Conservation (phyloP, 768 basidiomycete species). For the Dendrothele bispora region DNA sequence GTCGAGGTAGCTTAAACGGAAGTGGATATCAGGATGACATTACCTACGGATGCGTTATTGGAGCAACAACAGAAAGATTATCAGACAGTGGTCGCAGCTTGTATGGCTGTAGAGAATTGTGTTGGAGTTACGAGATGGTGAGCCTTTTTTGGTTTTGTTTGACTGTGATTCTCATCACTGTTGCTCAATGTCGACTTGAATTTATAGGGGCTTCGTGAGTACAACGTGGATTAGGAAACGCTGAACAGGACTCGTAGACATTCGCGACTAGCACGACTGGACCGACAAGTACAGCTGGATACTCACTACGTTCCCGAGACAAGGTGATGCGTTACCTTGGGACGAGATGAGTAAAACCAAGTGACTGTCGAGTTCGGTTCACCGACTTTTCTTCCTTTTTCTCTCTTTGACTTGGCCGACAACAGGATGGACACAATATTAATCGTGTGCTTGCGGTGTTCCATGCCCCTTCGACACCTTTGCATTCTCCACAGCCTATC, state of each 20-base stretch:
- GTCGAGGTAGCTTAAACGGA: constrained; percentile 71
- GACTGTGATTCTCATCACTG: neutral
- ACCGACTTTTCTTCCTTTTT: too few species aligned
- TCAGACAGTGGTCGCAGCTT: constrained; percentile 53
- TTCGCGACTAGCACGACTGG: constrained; percentile 37
- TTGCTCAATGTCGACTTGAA: constrained; percentile 3
- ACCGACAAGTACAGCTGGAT: constrained; percentile 47
- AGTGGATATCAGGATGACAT: constrained; percentile 61
- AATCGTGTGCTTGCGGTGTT: too few species aligned
- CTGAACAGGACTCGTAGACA: constrained; percentile 36
- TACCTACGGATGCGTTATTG: constrained; percentile 50
- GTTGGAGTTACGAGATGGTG: constrained; percentile 31
- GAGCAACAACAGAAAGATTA: constrained; percentile 61
- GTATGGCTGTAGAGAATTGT: constrained; percentile 42
- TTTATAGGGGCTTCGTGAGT: constrained; percentile 7
- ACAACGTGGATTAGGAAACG: constrained; percentile 3
- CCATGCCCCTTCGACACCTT: too few species aligned
- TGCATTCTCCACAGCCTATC: too few species aligned
- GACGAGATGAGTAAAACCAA: constrained; percentile 35
- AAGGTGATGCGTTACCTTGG: constrained; percentile 43
- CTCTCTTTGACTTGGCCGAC: too few species aligned
- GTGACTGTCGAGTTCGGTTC: too few species aligned
- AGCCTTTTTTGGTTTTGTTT: neutral
- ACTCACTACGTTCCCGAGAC: constrained; percentile 33
- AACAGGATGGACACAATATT: too few species aligned